Evolutionary conservation across 2,329 filamentous ascomycete species (phyloP).

Genomic region (Tricladium varicosporioides): DNA sequence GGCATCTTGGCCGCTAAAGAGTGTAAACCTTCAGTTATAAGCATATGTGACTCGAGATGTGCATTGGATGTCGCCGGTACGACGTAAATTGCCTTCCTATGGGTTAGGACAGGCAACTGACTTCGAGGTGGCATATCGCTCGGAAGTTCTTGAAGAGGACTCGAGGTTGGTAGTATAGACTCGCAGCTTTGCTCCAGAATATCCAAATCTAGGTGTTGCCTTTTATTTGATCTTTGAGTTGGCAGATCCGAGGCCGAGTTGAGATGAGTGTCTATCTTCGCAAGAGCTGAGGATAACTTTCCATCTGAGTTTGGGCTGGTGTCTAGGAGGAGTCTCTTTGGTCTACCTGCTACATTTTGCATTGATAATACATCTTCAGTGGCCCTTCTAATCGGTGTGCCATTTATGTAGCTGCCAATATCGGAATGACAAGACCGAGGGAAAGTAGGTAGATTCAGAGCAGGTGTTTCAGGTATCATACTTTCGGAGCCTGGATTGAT

Average conservation of each 20-base stretch:
- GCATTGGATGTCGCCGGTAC: constrained; percentile 47
- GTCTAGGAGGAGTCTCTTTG: neutral
- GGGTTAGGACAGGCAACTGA: constrained; percentile 10
- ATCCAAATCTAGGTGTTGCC: neutral
- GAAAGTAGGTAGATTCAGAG: neutral
- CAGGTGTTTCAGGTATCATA: neutral
- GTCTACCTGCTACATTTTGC: neutral
- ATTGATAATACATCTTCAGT: neutral
- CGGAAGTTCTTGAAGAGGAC: constrained; percentile 1
- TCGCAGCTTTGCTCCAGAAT: neutral
- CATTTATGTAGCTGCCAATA: neutral
- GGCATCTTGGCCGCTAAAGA: constrained; percentile 53
- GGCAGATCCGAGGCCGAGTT: neutral
- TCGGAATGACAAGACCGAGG: neutral
- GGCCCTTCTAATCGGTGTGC: neutral
- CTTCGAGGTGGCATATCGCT: neutral
- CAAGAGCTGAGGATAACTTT: neutral
- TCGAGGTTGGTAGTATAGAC: neutral
- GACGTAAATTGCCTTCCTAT: constrained; percentile 47
- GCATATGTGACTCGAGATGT: constrained; percentile 42
- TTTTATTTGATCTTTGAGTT: neutral
- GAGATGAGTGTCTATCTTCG: neutral
- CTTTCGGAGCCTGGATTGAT: neutral
- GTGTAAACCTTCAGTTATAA: constrained; percentile 55
- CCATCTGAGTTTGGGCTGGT: neutral